A percentile compares a stretch with the other conserved stretches of the same genome.
Evolutionary conservation across 192 early-diverging fungal species (phyloP).

Genomic region (Ambispora gerdemannii): DNA sequence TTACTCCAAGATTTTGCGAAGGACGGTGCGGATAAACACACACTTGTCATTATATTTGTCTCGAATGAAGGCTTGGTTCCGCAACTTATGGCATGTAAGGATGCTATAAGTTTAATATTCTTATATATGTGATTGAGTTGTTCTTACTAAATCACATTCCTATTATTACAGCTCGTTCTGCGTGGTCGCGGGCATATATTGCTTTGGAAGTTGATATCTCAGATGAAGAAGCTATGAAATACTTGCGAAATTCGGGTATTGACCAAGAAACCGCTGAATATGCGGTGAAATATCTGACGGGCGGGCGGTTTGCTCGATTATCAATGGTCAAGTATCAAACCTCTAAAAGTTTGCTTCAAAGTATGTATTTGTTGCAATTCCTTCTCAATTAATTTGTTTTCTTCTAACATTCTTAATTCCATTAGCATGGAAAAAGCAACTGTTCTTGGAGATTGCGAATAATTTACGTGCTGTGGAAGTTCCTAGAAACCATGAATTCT

Average conservation of each 20-base stretch:
- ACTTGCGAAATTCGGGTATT: slow-evolving; percentile 14
- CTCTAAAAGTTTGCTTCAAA: slow-evolving; percentile 15
- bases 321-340: neutral
- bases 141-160: slow-evolving; percentile 13
- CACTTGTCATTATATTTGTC: slow-evolving; percentile 20
- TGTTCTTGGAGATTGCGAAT: neutral
- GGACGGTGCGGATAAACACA: neutral
- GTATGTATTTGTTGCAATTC: slow-evolving; percentile 24
- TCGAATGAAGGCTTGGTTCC: slow-evolving; percentile 26
- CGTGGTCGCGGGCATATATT: slow-evolving; percentile 20
- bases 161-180: slow-evolving; percentile 29
- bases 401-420: slow-evolving; percentile 17
- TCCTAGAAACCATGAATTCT: slow-evolving; percentile 24
- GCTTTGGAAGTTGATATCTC: slow-evolving; percentile 12
- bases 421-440: slow-evolving; percentile 17
- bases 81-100: slow-evolving; percentile 21
- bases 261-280: slow-evolving; percentile 17
- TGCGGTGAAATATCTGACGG: slow-evolving; percentile 12
- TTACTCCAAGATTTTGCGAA: slow-evolving; percentile 29
- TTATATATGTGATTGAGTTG: neutral
- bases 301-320: slow-evolving; percentile 22
- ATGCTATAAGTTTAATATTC: slow-evolving; percentile 27
- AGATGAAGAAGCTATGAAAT: slow-evolving; percentile 26
- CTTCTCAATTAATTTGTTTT: slow-evolving; percentile 3
- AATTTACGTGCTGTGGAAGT: slow-evolving; percentile 1